Conservation (phyloP, 2,329 filamentous ascomycete species). For the Aureobasidium melanogenum region DNA sequence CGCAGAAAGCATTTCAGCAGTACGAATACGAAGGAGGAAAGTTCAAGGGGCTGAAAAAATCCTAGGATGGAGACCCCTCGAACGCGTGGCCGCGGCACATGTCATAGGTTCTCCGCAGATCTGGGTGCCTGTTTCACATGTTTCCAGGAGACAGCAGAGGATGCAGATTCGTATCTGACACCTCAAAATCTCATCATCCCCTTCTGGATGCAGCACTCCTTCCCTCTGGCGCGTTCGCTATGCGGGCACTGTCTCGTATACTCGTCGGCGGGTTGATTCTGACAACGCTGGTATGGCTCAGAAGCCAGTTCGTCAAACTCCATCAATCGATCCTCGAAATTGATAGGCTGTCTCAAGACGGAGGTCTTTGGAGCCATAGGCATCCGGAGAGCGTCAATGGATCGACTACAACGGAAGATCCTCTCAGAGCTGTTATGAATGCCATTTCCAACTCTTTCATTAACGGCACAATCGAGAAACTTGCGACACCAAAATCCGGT, state of each 20-base stretch:
- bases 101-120: neutral
- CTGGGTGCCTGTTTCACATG: neutral
- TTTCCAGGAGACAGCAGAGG: neutral
- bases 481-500: constrained; percentile 3
- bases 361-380: neutral
- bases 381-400: neutral
- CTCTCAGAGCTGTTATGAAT: neutral
- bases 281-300: constrained; percentile 2
- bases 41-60: neutral
- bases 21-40: neutral
- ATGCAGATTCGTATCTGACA: neutral
- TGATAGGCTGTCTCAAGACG: neutral
- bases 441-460: neutral
- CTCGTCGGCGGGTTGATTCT: neutral
- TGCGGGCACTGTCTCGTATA: constrained; percentile 1
- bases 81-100: neutral
- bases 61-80: neutral
- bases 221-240: neutral
- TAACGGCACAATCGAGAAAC: neutral
- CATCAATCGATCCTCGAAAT: neutral
- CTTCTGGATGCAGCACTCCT: neutral
- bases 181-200: neutral
- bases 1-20: neutral
- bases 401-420: neutral
- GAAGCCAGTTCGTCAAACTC: neutral